Evolutionary conservation across 2,329 filamentous ascomycete species (phyloP).

Genomic region (Fusarium haematococcum): DNA sequence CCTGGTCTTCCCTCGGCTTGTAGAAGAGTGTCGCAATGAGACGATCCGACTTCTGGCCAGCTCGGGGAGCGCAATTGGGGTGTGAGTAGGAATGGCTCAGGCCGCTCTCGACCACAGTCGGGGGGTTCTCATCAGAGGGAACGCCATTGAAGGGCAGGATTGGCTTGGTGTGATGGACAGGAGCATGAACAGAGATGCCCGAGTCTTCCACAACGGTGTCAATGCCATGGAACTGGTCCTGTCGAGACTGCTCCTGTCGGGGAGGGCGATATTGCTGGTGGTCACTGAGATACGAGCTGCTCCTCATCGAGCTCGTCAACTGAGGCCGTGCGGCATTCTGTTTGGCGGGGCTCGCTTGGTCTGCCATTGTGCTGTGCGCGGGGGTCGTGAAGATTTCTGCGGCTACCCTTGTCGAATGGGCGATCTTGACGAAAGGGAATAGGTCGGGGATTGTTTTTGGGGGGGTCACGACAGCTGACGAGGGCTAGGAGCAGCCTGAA

Average conservation of each 20-base stretch:
- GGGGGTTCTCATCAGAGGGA: conserved; percentile 69
- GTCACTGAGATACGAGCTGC: conserved; percentile 71
- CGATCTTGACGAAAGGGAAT: background rate
- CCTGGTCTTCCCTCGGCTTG: conserved; percentile 57
- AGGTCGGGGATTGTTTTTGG: background rate
- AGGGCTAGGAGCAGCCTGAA: conserved; percentile 6
- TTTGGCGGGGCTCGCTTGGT: conserved; percentile 47
- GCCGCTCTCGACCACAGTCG: conserved; percentile 71
- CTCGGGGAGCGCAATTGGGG: conserved; percentile 68
- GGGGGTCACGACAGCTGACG: conserved; percentile 2
- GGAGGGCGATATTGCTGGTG: conserved; percentile 73
- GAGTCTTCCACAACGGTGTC: conserved; percentile 73
- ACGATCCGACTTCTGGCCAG: conserved; percentile 61
- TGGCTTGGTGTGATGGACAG: conserved; percentile 52
- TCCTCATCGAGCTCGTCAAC: conserved; percentile 64
- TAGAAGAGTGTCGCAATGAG: conserved; percentile 75
- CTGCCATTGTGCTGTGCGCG: conserved; percentile 48
- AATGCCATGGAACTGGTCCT: conserved; percentile 68
- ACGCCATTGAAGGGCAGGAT: conserved; percentile 69
- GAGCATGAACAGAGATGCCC: conserved; percentile 46
- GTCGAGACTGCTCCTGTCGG: conserved; percentile 62
- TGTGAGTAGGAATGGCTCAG: conserved; percentile 73
- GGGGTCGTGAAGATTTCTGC: conserved; percentile 29
- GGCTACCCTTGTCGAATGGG: conserved; percentile 5
- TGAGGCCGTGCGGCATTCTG: conserved; percentile 58